phyloP scores from a whole-genome alignment of 2,329 filamentous ascomycete genomes.

The Cyphellophora europaea region DNA sequence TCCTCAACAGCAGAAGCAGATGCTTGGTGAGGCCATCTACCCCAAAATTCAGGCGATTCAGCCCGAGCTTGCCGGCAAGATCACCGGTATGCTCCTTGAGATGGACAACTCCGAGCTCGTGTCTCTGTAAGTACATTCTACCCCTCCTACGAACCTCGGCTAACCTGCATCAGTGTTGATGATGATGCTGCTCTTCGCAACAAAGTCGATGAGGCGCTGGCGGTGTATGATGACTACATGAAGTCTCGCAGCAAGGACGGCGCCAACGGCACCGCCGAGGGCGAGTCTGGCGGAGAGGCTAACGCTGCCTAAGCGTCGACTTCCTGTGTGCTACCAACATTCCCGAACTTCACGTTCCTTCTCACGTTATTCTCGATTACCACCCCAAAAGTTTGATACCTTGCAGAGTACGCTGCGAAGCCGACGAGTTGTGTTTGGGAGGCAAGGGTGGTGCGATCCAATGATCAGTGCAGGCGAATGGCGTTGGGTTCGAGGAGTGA shows the following conservation, averaged over 20 bases:
- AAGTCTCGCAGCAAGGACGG: conserved; percentile 60
- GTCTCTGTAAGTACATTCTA: conserved; percentile 69
- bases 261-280: conserved; percentile 21
- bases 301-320: conserved; percentile 10
- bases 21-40: conserved; percentile 94
- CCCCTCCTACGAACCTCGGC: background rate
- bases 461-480: background rate
- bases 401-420: conserved; percentile 1
- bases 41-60: conserved; percentile 96
- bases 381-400: conserved; percentile 1
- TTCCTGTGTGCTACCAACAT: background rate
- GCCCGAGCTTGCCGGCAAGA: conserved; percentile 94
- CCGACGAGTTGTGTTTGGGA: too few species aligned
- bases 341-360: background rate
- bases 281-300: conserved; percentile 16
- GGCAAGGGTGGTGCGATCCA: too few species aligned
- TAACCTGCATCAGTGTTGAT: conserved; percentile 56
- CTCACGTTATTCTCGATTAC: background rate
- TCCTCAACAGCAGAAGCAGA: conserved; percentile 89
- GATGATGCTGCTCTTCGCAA: conserved; percentile 79
- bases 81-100: conserved; percentile 98
- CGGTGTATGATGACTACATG: conserved; percentile 97
- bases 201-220: conserved; percentile 96
- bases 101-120: conserved; percentile 96
- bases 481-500: background rate